Conservation (phyloP, 306 rosid genomes). For the Glycyrrhiza uralensis region DNA sequence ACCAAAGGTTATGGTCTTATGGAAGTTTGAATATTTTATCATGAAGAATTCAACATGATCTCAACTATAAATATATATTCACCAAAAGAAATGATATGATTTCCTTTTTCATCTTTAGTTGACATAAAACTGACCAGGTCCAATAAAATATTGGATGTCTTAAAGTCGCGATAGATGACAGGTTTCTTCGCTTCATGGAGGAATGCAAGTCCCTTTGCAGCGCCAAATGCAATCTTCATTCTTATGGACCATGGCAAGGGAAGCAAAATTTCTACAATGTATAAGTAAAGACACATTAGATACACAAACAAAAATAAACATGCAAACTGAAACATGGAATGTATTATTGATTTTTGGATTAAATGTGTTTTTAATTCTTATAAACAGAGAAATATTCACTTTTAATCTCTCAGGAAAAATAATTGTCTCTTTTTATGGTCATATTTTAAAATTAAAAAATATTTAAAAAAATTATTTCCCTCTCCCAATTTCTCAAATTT, state of each 20-base stretch:
- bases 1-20: too few relatives aligned
- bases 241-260: conserved; percentile 95
- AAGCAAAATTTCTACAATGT: conserved; percentile 71
- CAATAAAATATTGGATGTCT: conserved; percentile 87
- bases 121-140: conserved; percentile 59
- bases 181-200: conserved; percentile 97
- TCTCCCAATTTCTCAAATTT: too few relatives aligned
- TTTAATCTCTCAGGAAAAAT: too few relatives aligned
- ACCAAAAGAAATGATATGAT: not conserved
- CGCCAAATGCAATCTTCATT: conserved; percentile 96
- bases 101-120: not conserved
- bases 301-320: not conserved
- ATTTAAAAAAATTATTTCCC: too few relatives aligned
- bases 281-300: conserved; percentile 3
- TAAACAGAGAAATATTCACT: too few relatives aligned
- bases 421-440: too few relatives aligned
- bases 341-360: too few relatives aligned
- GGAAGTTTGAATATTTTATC: too few relatives aligned
- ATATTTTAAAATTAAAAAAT: too few relatives aligned
- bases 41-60: too few relatives aligned
- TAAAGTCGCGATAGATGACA: conserved; percentile 95
- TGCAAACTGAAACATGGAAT: conserved; percentile 5
- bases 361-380: too few relatives aligned
- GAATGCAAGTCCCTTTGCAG: conserved; percentile 97
- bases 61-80: not conserved